A percentile compares a stretch with the other conserved stretches of the same genome.
phyloP scores from a whole-genome alignment of 1,284 basidiomycete species.

The Ceratobasidium sp. region DNA sequence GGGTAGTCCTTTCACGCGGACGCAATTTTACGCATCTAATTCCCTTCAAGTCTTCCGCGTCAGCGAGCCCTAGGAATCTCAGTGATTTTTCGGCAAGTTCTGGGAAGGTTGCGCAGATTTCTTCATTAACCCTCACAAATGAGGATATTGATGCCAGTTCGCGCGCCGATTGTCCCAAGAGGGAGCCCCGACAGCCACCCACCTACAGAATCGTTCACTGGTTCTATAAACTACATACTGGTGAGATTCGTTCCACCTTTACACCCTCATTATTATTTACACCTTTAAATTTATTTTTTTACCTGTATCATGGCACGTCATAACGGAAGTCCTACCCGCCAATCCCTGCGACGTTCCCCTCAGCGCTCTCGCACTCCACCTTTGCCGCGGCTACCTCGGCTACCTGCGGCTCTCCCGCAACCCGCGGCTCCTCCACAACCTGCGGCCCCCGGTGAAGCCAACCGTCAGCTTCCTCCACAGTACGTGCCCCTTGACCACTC shows the following conservation, averaged over 20 bases:
- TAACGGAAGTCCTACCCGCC: slow-evolving; percentile 2
- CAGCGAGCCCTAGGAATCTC: background rate
- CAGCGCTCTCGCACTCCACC: background rate
- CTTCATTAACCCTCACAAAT: background rate
- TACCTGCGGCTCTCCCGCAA: background rate
- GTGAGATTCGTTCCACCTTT: background rate
- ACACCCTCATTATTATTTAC: background rate
- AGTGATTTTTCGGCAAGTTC: no score
- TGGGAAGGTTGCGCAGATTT: background rate
- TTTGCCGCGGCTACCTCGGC: slow-evolving; percentile 1
- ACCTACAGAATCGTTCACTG: background rate
- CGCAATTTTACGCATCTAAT: background rate
- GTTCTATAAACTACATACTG: background rate
- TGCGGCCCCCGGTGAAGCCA: background rate
- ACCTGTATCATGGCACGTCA: slow-evolving; percentile 7
- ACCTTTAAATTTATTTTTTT: slow-evolving; percentile 1
- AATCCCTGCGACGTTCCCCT: background rate
- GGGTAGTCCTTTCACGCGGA: background rate
- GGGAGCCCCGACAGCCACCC: no score
- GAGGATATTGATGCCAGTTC: background rate
- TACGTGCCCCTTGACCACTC: background rate
- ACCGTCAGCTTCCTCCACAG: background rate
- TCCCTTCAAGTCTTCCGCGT: background rate
- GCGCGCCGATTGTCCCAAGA: background rate
- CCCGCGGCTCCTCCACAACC: background rate